These are phyloP conservation scores for Collybia sp. DNA, from an alignment of 768 basidiomycete species.

Conservation along the genomic window DNA sequence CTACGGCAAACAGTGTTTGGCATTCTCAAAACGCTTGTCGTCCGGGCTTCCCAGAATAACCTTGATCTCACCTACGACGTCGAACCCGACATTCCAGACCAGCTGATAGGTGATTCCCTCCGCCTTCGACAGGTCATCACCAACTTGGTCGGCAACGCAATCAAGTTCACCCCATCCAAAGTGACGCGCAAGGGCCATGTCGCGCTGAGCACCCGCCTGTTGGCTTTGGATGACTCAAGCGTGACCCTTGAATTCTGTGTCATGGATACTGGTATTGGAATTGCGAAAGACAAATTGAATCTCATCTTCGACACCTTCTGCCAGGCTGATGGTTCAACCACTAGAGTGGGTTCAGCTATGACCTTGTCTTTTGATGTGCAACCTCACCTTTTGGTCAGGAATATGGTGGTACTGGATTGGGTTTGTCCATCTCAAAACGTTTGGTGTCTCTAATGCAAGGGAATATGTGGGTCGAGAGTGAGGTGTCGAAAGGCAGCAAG, in stretches of 20 bases:
- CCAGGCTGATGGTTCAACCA: conserved; percentile 98
- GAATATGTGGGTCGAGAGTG: conserved; percentile 98
- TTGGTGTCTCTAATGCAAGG: conserved; percentile 97
- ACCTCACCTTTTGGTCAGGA: conserved; percentile 46
- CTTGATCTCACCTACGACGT: conserved; percentile 95
- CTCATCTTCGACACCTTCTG: conserved; percentile 99
- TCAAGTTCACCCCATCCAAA: conserved; percentile 92
- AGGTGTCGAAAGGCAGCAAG: conserved; percentile 86
- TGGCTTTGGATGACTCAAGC: conserved; percentile 74
- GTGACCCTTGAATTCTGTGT: conserved; percentile 97
- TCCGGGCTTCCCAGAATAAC: conserved; percentile 95
- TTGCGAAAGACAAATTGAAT: conserved; percentile 96
- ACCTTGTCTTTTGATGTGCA: conserved; percentile 5
- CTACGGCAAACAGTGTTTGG: conserved; percentile 96
- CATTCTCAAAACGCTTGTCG: conserved; percentile 96
- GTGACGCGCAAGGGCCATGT: conserved; percentile 82
- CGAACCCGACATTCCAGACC: conserved; percentile 93
- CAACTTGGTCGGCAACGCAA: conserved; percentile 91
- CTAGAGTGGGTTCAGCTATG: conserved; percentile 53
- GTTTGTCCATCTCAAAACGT: conserved; percentile 95
- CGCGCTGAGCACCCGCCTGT: conserved; percentile 77
- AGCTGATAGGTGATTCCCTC: conserved; percentile 93
- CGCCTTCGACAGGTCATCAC: conserved; percentile 94
- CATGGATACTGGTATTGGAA: conserved; percentile 96
- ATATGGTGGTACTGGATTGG: conserved; percentile 96